Percentiles rank a stretch among this genome's conserved stretches.
Evolutionary conservation across 2,329 filamentous ascomycete species (phyloP).

Genomic region (Cryoendolithus antarcticus): DNA sequence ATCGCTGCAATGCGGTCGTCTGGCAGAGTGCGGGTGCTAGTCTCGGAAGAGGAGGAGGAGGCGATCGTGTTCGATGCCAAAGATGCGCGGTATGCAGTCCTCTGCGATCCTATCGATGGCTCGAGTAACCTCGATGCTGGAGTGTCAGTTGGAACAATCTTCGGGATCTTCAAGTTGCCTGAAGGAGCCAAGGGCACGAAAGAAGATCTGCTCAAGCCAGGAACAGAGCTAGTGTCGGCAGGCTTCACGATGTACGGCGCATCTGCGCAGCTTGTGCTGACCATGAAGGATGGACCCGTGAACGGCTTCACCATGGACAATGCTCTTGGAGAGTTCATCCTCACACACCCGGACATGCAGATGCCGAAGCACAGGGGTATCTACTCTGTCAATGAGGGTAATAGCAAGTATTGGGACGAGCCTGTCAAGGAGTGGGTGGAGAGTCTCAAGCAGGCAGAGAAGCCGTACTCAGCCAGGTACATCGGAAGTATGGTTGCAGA

Average conservation of each 20-base stretch:
- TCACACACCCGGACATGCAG: conserved; percentile 89
- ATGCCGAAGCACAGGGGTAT: conserved; percentile 71
- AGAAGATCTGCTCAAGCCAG: conserved; percentile 79
- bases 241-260: conserved; percentile 99
- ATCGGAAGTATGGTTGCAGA: conserved; percentile 98
- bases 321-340: conserved; percentile 94
- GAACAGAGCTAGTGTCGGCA: conserved; percentile 79
- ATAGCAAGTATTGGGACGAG: conserved; percentile 92
- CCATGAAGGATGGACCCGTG: conserved; percentile 82
- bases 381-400: conserved; percentile 98
- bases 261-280: conserved; percentile 89
- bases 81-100: conserved; percentile 75
- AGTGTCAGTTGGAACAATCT: conserved; percentile 96
- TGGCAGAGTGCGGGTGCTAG: conserved; percentile 77
- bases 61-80: conserved; percentile 74
- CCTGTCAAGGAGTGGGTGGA: conserved; percentile 79
- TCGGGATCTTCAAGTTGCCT: conserved; percentile 80
- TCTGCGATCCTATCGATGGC: conserved; percentile 95
- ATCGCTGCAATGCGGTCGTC: conserved; percentile 89
- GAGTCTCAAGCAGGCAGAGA: conserved; percentile 67
- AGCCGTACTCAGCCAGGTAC: conserved; percentile 83
- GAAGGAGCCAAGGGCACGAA: conserved; percentile 62
- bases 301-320: conserved; percentile 98
- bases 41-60: conserved; percentile 97
- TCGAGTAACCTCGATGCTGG: conserved; percentile 95